These are phyloP conservation scores for Fraxinus xanthoxyloides DNA, from an alignment of 305 asterid genomes.

Conservation along the genomic window DNA sequence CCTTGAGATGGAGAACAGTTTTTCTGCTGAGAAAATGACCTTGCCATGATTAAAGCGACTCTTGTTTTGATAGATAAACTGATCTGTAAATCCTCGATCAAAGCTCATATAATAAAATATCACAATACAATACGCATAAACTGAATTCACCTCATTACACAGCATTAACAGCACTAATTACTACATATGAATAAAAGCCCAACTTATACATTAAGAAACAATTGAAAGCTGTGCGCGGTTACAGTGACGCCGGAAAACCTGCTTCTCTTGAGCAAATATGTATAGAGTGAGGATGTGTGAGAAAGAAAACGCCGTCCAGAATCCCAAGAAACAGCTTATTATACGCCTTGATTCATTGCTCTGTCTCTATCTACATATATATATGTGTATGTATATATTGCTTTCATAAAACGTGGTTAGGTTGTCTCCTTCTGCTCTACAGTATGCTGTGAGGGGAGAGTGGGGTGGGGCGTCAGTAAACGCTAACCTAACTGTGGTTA, in stretches of 20 bases:
- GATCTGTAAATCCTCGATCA: slow-evolving; percentile 32
- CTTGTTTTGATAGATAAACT: slow-evolving; percentile 11
- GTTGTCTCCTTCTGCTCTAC: slow-evolving; percentile 59
- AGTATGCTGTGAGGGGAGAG: slow-evolving; percentile 16
- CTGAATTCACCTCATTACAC: slow-evolving; percentile 13
- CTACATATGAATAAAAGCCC: not conserved
- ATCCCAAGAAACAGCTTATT: slow-evolving; percentile 52
- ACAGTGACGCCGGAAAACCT: slow-evolving; percentile 10
- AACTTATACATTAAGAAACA: not conserved
- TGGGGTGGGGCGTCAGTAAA: not conserved
- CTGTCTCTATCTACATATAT: not conserved
- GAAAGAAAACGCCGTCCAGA: slow-evolving; percentile 44
- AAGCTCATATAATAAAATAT: not conserved
- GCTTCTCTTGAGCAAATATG: not conserved
- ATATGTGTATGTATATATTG: not conserved
- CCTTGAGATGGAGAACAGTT: slow-evolving; percentile 45
- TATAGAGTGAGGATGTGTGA: slow-evolving; percentile 13
- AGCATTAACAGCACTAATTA: not conserved
- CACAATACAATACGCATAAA: slow-evolving; percentile 13
- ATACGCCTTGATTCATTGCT: not conserved
- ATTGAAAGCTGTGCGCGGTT: not conserved
- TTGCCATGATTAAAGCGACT: slow-evolving; percentile 50
- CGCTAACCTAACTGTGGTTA: slow-evolving; percentile 38
- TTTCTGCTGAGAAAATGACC: slow-evolving; percentile 50
- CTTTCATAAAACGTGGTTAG: slow-evolving; percentile 53